phyloP scores from a whole-genome alignment of 2,329 filamentous ascomycete genomes.

The Malbranchea cinnamomea region DNA sequence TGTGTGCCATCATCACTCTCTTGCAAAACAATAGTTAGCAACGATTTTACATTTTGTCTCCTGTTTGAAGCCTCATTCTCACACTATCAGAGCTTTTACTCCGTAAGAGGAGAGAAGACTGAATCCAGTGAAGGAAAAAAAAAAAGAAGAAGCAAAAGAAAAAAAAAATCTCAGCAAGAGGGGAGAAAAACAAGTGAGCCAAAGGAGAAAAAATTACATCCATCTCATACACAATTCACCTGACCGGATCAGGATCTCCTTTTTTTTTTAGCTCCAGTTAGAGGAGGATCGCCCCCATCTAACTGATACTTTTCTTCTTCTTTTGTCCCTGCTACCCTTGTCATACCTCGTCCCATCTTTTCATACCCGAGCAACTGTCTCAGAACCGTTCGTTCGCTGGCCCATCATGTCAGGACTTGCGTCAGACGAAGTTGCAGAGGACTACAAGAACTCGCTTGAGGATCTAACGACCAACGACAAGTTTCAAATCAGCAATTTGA shows the following conservation, averaged over 20 bases:
- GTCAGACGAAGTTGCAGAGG: slow-evolving; percentile 79
- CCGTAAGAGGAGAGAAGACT: slow-evolving; percentile 9
- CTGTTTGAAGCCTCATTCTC: slow-evolving; percentile 14
- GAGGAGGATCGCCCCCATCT: too few relatives aligned
- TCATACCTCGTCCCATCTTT: slow-evolving; percentile 3
- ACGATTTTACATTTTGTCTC: slow-evolving; percentile 29
- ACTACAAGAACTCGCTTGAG: slow-evolving; percentile 85
- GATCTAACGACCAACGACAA: slow-evolving; percentile 83
- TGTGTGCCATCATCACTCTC: slow-evolving; percentile 23
- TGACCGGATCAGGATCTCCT: too few relatives aligned
- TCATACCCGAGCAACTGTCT: slow-evolving; percentile 3
- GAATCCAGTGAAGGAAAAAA: slow-evolving; percentile 11
- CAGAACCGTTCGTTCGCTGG: slow-evolving; percentile 10
- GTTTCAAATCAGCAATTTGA: slow-evolving; percentile 93
- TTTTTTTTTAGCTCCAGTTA: slow-evolving; percentile 2
- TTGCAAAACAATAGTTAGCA: slow-evolving; percentile 31
- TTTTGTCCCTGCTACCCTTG: slow-evolving; percentile 7
- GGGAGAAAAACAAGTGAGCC: slow-evolving; percentile 6
- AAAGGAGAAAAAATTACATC: slow-evolving; percentile 7
- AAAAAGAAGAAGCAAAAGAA: slow-evolving; percentile 10
- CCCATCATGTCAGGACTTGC: slow-evolving; percentile 46
- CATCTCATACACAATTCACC: too few relatives aligned
- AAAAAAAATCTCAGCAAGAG: slow-evolving; percentile 9
- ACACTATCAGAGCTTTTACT: slow-evolving; percentile 9
- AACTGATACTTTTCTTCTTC: slow-evolving; percentile 6